Base-by-base conservation (phyloP, 768 basidiomycete genomes). In the Sporobolomyces phaffii region DNA sequence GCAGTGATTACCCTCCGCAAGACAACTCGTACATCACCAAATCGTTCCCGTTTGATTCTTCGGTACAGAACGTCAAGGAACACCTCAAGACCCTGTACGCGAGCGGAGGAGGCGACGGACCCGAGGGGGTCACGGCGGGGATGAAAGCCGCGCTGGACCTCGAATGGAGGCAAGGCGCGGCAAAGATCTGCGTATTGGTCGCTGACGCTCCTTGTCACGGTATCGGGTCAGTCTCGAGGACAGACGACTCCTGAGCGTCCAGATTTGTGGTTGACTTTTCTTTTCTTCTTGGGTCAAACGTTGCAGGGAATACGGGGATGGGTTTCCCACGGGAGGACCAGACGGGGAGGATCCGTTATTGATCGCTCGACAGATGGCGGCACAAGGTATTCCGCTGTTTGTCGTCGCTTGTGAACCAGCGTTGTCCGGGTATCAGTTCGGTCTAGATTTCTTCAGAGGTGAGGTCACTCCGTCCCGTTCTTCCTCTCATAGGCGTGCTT, bases 321-420 rank as follows among this genome's bases (percentile, higher is more conserved):
- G 69, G 9, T 75, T 73, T 43, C 56, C 65, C 14, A 86, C 89
- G 64, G 94, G 94, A 34, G 93, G 91, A 62, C 93, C 93, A 89
- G 66, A 72, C 68, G 78, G 92, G 33, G 80, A 88, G 73, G 94
- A 98, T 80, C 94, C 94, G 17, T 77, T 98, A 64, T 84, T 87
- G 66, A 78, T 96, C 52, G 91, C 87, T 20, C 83, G 94, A n/a
- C 76, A 81, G 64, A 96, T 98, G 92, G 94, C 94, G 22, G 81
- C 83, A 68, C 83, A 85, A 44, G 94, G 94, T 8, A 97, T 98
- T 73, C 90, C 90, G 10, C 77, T 96, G 91, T 97, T 97, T 80
- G 92, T 96, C 77, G 94, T 98, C n/a, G 94, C 94, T 33, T 98
- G 94, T 79, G 94, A 98, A 78, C 93, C 94, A 62, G 92, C 91